Conservation (phyloP, 768 basidiomycete genomes). For the Suillus luteus region DNA sequence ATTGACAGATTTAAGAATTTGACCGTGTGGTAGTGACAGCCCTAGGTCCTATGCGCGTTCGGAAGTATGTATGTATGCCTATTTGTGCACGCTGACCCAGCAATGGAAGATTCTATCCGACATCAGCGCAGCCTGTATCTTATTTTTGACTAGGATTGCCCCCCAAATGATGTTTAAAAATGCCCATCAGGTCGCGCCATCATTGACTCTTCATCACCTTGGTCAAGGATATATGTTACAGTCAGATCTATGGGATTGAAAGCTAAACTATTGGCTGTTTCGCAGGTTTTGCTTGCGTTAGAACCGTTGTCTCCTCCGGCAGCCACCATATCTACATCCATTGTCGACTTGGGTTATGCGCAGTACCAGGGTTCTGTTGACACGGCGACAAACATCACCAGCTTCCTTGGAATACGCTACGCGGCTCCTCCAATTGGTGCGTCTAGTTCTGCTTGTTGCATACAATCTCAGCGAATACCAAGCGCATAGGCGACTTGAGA, state of each 20-base stretch:
- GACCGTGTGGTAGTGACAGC: no score
- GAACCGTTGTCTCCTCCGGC: constrained; percentile 3
- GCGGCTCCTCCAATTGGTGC: constrained; percentile 29
- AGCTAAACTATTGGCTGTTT: neutral
- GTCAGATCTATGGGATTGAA: neutral
- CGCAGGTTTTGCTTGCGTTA: constrained; percentile 16
- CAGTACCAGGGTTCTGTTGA: constrained; percentile 30
- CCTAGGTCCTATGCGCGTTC: no score
- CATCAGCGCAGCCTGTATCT: no score
- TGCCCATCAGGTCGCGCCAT: neutral
- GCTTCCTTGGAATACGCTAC: constrained; percentile 32
- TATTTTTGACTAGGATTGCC: neutral
- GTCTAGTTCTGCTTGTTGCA: neutral
- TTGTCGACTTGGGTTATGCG: constrained; percentile 30
- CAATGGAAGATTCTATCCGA: no score
- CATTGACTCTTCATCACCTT: neutral
- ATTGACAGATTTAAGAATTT: no score
- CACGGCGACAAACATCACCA: constrained; percentile 19
- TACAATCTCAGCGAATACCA: neutral
- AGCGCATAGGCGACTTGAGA: constrained; percentile 23
- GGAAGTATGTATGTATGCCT: no score
- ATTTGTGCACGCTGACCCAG: no score
- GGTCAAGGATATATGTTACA: neutral
- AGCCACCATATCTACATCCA: constrained; percentile 9
- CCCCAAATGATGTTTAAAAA: neutral